A percentile compares a stretch with the other conserved stretches of the same genome.
Conservation (phyloP, 805 yeast genomes). For the Metschnikowia koreensis region DNA sequence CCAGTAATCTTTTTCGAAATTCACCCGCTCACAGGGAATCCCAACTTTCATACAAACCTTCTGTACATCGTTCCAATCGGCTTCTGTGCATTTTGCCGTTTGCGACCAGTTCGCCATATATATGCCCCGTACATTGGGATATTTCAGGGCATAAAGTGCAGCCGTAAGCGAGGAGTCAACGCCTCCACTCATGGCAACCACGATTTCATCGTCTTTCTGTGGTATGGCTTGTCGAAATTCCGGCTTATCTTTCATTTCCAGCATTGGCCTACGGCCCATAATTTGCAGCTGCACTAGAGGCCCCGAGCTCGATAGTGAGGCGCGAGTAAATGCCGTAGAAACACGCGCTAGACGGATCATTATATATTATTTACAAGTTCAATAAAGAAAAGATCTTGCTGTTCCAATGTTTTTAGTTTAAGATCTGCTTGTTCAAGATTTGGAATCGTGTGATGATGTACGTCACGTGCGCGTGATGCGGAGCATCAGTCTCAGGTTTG, state of each 20-base stretch:
- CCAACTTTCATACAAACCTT: constrained; percentile 56
- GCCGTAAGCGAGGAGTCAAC: constrained; percentile 94
- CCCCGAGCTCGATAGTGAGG: not conserved
- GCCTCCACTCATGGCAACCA: constrained; percentile 94
- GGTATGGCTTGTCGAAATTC: constrained; percentile 46
- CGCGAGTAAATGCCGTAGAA: not conserved
- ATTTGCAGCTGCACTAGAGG: not conserved
- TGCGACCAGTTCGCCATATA: constrained; percentile 93
- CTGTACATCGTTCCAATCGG: constrained; percentile 85
- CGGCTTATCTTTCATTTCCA: not conserved
- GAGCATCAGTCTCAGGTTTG: too few species aligned
- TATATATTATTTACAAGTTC: too few species aligned
- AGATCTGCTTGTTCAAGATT: too few species aligned
- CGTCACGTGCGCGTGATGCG: too few species aligned
- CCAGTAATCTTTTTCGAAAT: constrained; percentile 93
- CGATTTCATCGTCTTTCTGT: constrained; percentile 51
- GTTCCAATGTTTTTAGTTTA: too few species aligned
- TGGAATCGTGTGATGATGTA: too few species aligned
- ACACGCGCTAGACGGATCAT: not conserved
- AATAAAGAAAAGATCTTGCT: too few species aligned
- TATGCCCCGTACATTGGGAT: constrained; percentile 68
- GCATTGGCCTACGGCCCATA: not conserved
- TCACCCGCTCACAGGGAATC: constrained; percentile 72
- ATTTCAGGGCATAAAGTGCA: constrained; percentile 53
- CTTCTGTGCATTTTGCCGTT: constrained; percentile 69